Base-by-base conservation (phyloP, 2,329 filamentous ascomycete species). In the Sporothrix curviconia region DNA sequence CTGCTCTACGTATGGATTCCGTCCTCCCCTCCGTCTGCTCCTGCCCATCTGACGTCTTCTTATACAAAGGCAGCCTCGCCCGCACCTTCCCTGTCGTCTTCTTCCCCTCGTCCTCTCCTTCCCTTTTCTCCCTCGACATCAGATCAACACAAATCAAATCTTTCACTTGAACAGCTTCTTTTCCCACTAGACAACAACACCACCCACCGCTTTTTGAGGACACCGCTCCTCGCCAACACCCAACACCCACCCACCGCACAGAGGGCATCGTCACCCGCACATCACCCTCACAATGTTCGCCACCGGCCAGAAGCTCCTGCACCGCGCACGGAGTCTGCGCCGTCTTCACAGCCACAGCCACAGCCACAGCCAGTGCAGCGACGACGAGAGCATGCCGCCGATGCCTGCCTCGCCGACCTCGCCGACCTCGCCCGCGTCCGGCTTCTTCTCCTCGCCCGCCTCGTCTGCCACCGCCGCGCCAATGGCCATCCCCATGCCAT, bases 301-400 rank as follows among this genome's bases (percentile, higher is more conserved):
- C 24, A 51, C 56, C 22, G 43, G 52, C 42, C 60, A 60, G 36
- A 62, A 60, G 24, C 50, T 62, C 47, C 42, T 62, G 44, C 60
- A 60, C 42, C 58, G 60, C 17, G 58, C 60, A 49, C 58, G 58
- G 50, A 61, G 55, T 30, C 42, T 61, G 32, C 59, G 59, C 30
- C 59, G 57, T 12, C 57, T 58, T 25, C 58, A 56, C 58, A 52
- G 34, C 47, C 39, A 36, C 40, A 42, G 25, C 49, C 58, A 56
- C 58, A 52, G 34, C 47, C 39, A 36, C 40, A 42, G 25, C 49
- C 24, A 37, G 24, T 40, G 17, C 34, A 30, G 25, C 37, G n/a
- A 40, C 42, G 47, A 40, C 47, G 56, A 57, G 25, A 37, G 14
- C 54, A 51, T 59, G 34, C 57, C 55, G 22, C 43, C 32, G 17